These are phyloP conservation scores for Erigeron canadensis DNA, from an alignment of 129 eudicot species.

Conservation along the genomic window DNA sequence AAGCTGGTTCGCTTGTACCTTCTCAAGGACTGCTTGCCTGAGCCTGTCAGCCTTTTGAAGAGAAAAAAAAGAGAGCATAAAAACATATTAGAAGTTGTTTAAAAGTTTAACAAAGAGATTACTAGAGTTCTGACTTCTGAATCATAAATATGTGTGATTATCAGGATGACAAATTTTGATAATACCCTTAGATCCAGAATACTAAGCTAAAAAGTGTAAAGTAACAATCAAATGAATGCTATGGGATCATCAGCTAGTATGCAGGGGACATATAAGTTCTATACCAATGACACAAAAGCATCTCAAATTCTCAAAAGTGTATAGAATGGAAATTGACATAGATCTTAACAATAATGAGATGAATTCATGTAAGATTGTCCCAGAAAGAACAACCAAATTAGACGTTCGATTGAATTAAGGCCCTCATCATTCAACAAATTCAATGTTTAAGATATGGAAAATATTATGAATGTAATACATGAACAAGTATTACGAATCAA, in stretches of 20 bases:
- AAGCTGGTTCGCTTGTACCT: slow-evolving; percentile 66
- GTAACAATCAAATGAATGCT: neutral
- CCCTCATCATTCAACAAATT: neutral
- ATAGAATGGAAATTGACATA: neutral
- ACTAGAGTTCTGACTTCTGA: neutral
- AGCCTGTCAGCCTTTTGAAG: slow-evolving; percentile 61
- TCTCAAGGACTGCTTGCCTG: slow-evolving; percentile 63
- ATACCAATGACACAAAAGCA: neutral
- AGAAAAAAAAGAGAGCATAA: neutral
- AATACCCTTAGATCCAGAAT: too few species aligned
- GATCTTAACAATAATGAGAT: neutral
- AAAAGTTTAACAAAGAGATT: neutral
- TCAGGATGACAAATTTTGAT: too few species aligned
- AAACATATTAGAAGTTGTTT: slow-evolving; percentile 1
- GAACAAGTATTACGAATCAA: neutral
- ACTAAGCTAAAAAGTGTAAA: neutral
- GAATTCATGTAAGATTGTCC: neutral
- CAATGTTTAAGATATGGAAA: neutral
- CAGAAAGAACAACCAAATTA: neutral
- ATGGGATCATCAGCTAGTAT: neutral
- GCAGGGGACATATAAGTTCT: neutral
- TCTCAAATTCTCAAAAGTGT: neutral
- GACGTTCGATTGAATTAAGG: neutral
- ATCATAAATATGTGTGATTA: neutral
- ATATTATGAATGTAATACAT: slow-evolving; percentile 7